Evolutionary conservation across 306 rosid genomes (phyloP).

Genomic region (Elaeagnus macrophylla): DNA sequence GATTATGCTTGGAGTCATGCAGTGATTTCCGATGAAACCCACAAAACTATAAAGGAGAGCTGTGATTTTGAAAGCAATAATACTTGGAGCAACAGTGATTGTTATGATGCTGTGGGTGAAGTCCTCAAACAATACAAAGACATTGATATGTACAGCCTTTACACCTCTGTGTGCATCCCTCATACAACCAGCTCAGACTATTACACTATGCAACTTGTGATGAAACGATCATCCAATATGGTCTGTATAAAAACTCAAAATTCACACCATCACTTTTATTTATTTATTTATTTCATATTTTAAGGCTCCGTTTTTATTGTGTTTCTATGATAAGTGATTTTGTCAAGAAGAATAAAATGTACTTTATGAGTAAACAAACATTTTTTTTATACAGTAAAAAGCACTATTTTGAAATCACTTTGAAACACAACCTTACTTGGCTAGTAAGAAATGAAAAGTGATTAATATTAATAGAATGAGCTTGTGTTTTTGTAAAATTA

Average conservation of each 20-base stretch:
- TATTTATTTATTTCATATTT: no score
- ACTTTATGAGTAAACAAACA: no score
- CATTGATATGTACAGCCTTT: background rate
- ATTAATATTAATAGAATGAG: background rate
- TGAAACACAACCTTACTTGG: no score
- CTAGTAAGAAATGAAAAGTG: background rate
- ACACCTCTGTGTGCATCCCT: background rate
- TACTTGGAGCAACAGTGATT: background rate
- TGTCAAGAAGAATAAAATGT: no score
- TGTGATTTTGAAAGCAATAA: background rate
- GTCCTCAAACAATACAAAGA: background rate
- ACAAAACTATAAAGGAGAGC: background rate
- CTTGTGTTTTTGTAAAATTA: background rate
- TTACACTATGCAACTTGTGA: background rate
- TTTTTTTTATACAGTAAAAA: no score
- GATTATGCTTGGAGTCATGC: slow-evolving; percentile 1
- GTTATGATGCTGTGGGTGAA: background rate
- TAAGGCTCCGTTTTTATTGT: no score
- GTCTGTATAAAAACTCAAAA: background rate
- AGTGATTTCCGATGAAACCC: background rate
- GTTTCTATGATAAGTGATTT: no score
- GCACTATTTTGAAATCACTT: no score
- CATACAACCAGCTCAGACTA: background rate
- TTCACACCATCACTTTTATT: no score
- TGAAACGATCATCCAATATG: background rate